A percentile compares a stretch with the other conserved stretches of the same genome.
Evolutionary conservation across 495 filamentous ascomycete species (phyloP).

Genomic region (Niebla homalea): DNA sequence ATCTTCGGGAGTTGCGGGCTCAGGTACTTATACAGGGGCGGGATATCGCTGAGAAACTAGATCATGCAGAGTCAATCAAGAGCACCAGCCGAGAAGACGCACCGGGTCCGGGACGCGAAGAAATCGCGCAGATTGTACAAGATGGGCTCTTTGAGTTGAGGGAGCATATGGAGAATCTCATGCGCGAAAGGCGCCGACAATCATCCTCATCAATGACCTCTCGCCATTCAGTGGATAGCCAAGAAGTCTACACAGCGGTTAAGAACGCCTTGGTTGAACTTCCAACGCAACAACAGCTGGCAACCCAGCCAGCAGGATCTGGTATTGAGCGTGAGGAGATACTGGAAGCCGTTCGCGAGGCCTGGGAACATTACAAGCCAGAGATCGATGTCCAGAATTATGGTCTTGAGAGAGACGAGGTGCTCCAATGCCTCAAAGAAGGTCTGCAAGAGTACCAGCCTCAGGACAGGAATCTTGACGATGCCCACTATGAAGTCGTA

Average conservation of each 20-base stretch:
- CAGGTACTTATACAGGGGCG: slow-evolving; percentile 91
- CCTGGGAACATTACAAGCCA: slow-evolving; percentile 83
- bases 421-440: slow-evolving; percentile 70
- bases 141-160: slow-evolving; percentile 68
- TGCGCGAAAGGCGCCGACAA: slow-evolving; percentile 61
- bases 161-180: slow-evolving; percentile 59
- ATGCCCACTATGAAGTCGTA: slow-evolving; percentile 63
- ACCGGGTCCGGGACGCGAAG: slow-evolving; percentile 42
- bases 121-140: slow-evolving; percentile 65
- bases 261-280: slow-evolving; percentile 62
- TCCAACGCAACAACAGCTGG: slow-evolving; percentile 26
- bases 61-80: slow-evolving; percentile 41
- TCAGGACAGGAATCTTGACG: slow-evolving; percentile 31
- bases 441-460: slow-evolving; percentile 66
- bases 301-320: slow-evolving; percentile 21
- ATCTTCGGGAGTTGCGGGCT: slow-evolving; percentile 77
- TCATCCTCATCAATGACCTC: slow-evolving; percentile 40
- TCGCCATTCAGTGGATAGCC: slow-evolving; percentile 47
- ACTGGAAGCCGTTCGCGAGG: slow-evolving; percentile 69
- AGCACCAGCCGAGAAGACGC: slow-evolving; percentile 36
- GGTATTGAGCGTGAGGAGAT: slow-evolving; percentile 64
- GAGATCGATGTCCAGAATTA: slow-evolving; percentile 83
- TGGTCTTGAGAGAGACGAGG: slow-evolving; percentile 76
- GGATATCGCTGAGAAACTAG: slow-evolving; percentile 70
- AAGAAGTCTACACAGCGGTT: slow-evolving; percentile 70